These are phyloP conservation scores for Tilletia indica DNA, from an alignment of 1,284 basidiomycete genomes.

Conservation along the genomic window DNA sequence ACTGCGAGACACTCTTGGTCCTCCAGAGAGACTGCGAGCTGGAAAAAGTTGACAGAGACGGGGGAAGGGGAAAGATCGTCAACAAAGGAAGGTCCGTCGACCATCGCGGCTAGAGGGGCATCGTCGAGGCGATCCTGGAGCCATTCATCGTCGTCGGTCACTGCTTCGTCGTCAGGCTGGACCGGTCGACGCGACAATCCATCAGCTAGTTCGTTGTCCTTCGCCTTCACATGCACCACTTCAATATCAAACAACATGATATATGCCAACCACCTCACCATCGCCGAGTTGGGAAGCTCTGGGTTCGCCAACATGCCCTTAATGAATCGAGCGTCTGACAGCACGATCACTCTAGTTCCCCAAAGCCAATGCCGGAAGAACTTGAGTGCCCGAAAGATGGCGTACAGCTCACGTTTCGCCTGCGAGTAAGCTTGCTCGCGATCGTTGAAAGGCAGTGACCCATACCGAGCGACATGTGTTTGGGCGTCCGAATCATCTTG, in stretches of 20 bases:
- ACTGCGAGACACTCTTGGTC: no score
- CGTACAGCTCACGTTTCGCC: conserved; percentile 4
- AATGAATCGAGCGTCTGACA: neutral
- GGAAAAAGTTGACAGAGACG: no score
- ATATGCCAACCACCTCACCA: neutral
- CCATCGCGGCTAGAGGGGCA: no score
- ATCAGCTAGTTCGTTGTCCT: neutral
- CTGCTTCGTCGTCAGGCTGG: neutral
- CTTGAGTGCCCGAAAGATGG: neutral
- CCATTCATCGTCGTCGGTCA: neutral
- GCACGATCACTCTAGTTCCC: neutral
- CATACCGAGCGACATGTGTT: neutral
- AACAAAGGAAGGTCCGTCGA: no score
- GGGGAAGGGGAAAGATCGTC: no score
- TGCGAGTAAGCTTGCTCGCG: neutral
- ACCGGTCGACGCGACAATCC: neutral
- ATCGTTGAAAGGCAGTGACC: neutral
- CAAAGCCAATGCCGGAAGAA: neutral
- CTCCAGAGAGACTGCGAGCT: no score
- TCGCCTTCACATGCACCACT: neutral
- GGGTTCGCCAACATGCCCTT: conserved; percentile 1
- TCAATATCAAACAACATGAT: neutral
- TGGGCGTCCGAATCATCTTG: neutral
- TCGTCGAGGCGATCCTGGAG: neutral
- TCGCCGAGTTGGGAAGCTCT: neutral